These are phyloP conservation scores for Drechslerella dactyloides DNA, from an alignment of 2,329 filamentous ascomycete genomes.

Conservation along the genomic window DNA sequence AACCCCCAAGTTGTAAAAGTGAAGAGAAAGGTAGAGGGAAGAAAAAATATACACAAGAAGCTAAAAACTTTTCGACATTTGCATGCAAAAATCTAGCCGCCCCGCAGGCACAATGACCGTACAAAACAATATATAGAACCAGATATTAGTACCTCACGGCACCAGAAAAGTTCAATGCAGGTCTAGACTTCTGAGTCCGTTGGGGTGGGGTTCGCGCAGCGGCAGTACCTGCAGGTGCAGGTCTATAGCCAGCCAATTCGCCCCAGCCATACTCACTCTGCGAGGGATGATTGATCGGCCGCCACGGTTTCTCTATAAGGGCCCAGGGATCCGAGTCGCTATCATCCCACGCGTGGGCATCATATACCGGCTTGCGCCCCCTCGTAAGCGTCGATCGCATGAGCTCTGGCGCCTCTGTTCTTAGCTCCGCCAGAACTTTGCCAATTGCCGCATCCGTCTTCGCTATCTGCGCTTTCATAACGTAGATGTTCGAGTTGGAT, in stretches of 20 bases:
- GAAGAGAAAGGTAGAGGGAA: slow-evolving; percentile 29
- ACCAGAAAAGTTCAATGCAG: too few relatives aligned
- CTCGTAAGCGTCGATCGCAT: slow-evolving; percentile 35
- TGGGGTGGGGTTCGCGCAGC: too few relatives aligned
- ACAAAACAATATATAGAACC: too few relatives aligned
- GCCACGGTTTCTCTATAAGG: slow-evolving; percentile 8
- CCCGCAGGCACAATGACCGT: too few relatives aligned
- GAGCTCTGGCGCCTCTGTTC: slow-evolving; percentile 57
- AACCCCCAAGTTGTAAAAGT: slow-evolving; percentile 48
- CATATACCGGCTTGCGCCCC: slow-evolving; percentile 8
- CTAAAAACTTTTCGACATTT: slow-evolving; percentile 11
- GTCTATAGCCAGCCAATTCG: not conserved
- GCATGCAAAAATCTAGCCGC: slow-evolving; percentile 56
- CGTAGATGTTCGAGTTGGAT: slow-evolving; percentile 62
- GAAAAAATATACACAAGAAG: not conserved
- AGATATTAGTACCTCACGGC: too few relatives aligned
- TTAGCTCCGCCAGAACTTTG: slow-evolving; percentile 71
- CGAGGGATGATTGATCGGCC: slow-evolving; percentile 1
- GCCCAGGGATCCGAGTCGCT: slow-evolving; percentile 16
- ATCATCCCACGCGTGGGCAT: slow-evolving; percentile 26
- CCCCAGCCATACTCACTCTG: slow-evolving; percentile 26
- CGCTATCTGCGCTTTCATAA: slow-evolving; percentile 83
- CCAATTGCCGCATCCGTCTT: slow-evolving; percentile 73
- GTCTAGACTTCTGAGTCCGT: too few relatives aligned
- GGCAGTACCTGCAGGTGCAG: not conserved